phyloP scores from a whole-genome alignment of 768 basidiomycete species.

The Termitomyces bulborhizus region DNA sequence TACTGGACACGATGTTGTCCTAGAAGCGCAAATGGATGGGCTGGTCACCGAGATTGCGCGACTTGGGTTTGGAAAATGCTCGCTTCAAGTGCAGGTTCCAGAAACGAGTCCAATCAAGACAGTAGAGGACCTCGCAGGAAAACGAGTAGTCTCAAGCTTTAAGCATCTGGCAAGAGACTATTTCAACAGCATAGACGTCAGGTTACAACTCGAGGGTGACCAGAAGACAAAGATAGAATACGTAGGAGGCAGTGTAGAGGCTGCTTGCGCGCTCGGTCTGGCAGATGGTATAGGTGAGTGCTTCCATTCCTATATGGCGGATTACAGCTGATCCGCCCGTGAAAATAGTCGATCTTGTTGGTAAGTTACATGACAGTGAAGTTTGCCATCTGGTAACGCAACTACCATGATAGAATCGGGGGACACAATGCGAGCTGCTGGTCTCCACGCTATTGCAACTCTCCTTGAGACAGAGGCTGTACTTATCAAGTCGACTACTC shows the following conservation, averaged over 20 bases:
- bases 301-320: neutral
- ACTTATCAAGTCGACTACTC: slow-evolving; percentile 73
- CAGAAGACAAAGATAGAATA: slow-evolving; percentile 83
- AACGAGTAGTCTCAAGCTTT: slow-evolving; percentile 92
- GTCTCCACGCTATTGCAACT: slow-evolving; percentile 88
- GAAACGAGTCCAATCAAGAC: slow-evolving; percentile 63
- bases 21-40: slow-evolving; percentile 79
- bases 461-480: slow-evolving; percentile 82
- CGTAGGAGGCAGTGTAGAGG: slow-evolving; percentile 96
- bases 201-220: slow-evolving; percentile 43
- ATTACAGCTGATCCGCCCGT: slow-evolving; percentile 3
- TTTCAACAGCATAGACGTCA: slow-evolving; percentile 62
- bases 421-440: slow-evolving; percentile 98
- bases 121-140: slow-evolving; percentile 79
- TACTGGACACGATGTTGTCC: slow-evolving; percentile 95
- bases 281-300: slow-evolving; percentile 92
- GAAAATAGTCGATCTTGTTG: slow-evolving; percentile 83
- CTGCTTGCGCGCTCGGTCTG: slow-evolving; percentile 91
- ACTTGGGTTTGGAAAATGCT: slow-evolving; percentile 90
- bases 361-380: slow-evolving; percentile 33
- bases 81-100: slow-evolving; percentile 87
- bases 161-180: slow-evolving; percentile 80
- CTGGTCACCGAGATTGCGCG: slow-evolving; percentile 75
- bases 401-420: slow-evolving; percentile 69
- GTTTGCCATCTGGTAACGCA: neutral